Percentiles rank a stretch among this genome's conserved stretches.
These are phyloP conservation scores for Fusarium circinatum DNA, from an alignment of 2,329 filamentous ascomycete species.

Conservation along the genomic window DNA sequence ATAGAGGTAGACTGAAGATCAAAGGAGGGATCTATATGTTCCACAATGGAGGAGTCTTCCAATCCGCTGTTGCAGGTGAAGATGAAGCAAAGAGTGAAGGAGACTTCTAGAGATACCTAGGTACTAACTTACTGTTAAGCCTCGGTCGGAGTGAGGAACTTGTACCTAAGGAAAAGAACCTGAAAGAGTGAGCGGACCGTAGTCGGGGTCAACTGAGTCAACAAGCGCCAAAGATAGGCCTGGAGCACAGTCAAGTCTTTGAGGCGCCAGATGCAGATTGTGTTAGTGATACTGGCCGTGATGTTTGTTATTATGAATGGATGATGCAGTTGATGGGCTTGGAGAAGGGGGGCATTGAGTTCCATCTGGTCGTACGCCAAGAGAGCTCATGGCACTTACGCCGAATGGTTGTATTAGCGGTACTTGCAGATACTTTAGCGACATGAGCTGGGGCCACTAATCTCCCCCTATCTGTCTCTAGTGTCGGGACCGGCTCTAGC, in stretches of 20 bases:
- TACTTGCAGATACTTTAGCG: constrained; percentile 12
- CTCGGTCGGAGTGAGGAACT: neutral
- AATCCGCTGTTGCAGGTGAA: neutral
- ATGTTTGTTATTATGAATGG: constrained; percentile 20
- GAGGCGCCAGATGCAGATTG: neutral
- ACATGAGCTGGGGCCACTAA: neutral
- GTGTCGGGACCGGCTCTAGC: neutral
- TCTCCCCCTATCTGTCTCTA: neutral
- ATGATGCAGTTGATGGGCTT: constrained; percentile 32
- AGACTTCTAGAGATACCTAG: neutral
- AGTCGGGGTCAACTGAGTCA: constrained; percentile 3
- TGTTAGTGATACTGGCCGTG: constrained; percentile 19
- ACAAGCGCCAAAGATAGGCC: neutral
- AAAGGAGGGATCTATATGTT: neutral
- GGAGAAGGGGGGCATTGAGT: constrained; percentile 21
- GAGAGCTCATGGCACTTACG: constrained; percentile 35
- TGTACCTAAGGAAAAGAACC: constrained; percentile 2
- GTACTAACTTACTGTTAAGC: neutral
- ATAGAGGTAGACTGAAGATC: constrained; percentile 31
- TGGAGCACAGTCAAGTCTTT: neutral
- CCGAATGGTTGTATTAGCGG: constrained; percentile 2
- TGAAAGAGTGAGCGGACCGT: neutral
- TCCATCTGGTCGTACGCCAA: constrained; percentile 23
- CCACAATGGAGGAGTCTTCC: constrained; percentile 1
- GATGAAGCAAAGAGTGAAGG: neutral